Percentiles rank a stretch among this genome's conserved stretches.
These are phyloP conservation scores for Quercus ilex DNA, from an alignment of 306 rosid species.

Conservation along the genomic window DNA sequence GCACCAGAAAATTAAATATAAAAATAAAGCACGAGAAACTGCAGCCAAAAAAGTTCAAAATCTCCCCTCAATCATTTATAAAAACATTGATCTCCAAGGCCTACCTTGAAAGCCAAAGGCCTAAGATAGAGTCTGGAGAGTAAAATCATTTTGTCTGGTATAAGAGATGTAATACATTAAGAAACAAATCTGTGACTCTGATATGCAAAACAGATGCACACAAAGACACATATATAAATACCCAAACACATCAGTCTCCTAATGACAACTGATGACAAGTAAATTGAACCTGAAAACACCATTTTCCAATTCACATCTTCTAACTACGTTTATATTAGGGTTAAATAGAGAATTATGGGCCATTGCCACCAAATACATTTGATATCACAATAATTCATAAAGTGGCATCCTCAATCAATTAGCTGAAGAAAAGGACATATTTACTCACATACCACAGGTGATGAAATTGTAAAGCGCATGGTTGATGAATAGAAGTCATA, in stretches of 20 bases:
- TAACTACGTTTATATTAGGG: not conserved
- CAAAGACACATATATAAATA: not conserved
- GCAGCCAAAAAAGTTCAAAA: not conserved
- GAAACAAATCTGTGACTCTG: not conserved
- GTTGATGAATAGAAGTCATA: constrained; percentile 73
- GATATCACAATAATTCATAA: not conserved
- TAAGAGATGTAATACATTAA: not conserved
- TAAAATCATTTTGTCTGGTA: not conserved
- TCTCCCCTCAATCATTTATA: not conserved
- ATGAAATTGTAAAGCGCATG: constrained; percentile 80
- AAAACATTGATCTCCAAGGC: not conserved
- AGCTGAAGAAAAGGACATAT: constrained; percentile 3
- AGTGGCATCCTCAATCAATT: not conserved
- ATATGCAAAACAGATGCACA: not conserved
- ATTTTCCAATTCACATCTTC: not conserved
- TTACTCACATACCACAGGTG: constrained; percentile 74
- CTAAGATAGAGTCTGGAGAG: not conserved
- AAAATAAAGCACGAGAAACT: not conserved
- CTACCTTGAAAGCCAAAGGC: not conserved
- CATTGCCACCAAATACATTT: not conserved
- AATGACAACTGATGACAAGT: not conserved
- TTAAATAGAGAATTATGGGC: not conserved
- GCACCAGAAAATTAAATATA: not conserved
- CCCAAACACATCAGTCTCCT: not conserved
- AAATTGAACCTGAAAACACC: not conserved